Evolutionary conservation across 2,329 filamentous ascomycete species (phyloP), one percentile per base, ranked within the genome.

Genomic region (Fusarium lyarnte): DNA sequence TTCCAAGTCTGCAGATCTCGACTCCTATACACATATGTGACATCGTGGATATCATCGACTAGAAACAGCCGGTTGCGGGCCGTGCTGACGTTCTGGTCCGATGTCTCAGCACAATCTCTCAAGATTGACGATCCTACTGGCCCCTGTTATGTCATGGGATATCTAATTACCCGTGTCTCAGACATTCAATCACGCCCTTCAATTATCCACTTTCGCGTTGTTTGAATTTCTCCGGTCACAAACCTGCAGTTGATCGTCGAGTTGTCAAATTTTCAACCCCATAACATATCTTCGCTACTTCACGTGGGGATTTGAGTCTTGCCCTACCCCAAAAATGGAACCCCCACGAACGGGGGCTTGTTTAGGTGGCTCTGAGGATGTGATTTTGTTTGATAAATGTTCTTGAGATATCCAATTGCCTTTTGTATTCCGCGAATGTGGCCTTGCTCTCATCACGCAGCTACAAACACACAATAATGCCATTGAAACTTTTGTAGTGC

Each of bases 301-400:
- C 52, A 51, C n/a, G 31, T 33, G 39, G 46, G 53, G 23, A 5
- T 19, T n/a, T 11, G 29, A 64, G 43, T 35, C 38, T 35, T 42
- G 33, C 23, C 17, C 35, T 49, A 46, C 59, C 52, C 59, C 41
- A 33, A 54, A 42, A 46, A 63, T 41, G 65, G 59, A 63, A 57
- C 23, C 38, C 6, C 38, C 35, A 60, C 35, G 41, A 27, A 41
- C 35, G 9, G 38, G 41, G 19, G 35, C 54, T 60, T n/a, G 21
- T 36, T 29, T 35, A 19, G 12, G 16, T 17, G n/a, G 16, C 43
- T 38, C 12, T 27, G 31, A 33, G 25, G 49, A 19, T 29, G 47
- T 35, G 36, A 31, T 27, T 21, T 12, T 36, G 16, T 31, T 29
- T 35, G 19, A 55, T 36, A 31, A 31, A 27, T 42, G 19, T n/a